Evolutionary conservation across 2,329 filamentous ascomycete species (phyloP), one percentile per base, ranked within the genome.

Genomic region (Pseudocercospora crystallina): DNA sequence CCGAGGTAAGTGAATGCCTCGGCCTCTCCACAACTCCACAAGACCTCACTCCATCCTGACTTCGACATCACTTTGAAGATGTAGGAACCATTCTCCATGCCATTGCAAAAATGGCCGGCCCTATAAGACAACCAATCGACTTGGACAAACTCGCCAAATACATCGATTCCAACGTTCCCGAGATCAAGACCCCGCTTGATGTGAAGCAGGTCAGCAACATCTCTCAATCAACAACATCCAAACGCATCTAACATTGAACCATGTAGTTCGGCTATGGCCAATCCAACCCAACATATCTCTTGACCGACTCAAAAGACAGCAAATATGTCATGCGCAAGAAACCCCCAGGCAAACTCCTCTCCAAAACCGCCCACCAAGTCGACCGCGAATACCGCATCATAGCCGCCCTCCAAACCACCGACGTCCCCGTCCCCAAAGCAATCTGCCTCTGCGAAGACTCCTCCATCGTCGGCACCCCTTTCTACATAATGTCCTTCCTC

Each of bases 401-500:
- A 65, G 83, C 89, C 68, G 91, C 92, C 2, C 80, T 97, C 30
- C 82, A 61, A 84, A 57, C 76, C 47, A 95, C 89, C 14, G 84
- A 89, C 67, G 90, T 97, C 8, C 89, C 91, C 0, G 90, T 96
- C 0, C 94, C 94, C 4, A 85, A 81, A 69, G 83, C 89, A 9
- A 86, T 90, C 69, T 87, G 85, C 64, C 80, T 97, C 13, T 99
- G 94, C 73, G 87, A 95, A 70, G 91, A 97, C 72, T 75, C 78
- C 35, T 74, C 72, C 50, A 78, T 97, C 33, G 78, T 97, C 57
- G 94, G 91, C 49, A 97, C 91, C 7, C 82, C 90, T 5, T 99
- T 97, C 71, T 97, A 99, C 74, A 85, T 97, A 66, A 97, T 99
- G 94, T 85, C 90, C 69, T 97, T 94, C 69, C 79, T 97, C 54